These are phyloP conservation scores for Tubosaeta sp. DNA, from an alignment of 768 basidiomycete species.

Conservation along the genomic window DNA sequence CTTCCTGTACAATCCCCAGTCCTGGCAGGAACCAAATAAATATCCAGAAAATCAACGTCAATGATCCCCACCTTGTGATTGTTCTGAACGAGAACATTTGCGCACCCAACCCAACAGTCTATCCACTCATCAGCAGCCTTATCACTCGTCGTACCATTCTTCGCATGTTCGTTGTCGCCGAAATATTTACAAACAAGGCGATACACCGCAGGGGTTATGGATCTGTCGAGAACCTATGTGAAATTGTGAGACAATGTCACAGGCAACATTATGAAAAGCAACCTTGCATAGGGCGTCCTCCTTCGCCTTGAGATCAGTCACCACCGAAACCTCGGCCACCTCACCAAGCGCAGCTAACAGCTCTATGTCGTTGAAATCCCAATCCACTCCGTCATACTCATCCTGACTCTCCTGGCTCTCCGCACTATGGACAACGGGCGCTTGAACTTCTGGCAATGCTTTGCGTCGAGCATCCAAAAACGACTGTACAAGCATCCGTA, in stretches of 20 bases:
- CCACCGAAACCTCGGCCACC: slow-evolving; percentile 19
- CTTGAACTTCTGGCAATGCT: slow-evolving; percentile 41
- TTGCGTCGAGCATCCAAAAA: slow-evolving; percentile 56
- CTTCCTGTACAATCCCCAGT: slow-evolving; percentile 58
- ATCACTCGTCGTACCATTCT: slow-evolving; percentile 17
- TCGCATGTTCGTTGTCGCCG: slow-evolving; percentile 26
- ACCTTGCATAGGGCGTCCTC: slow-evolving; percentile 54
- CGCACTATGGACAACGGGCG: slow-evolving; percentile 18
- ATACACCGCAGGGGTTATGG: slow-evolving; percentile 52
- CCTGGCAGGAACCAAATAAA: slow-evolving; percentile 32
- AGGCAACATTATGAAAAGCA: slow-evolving; percentile 5
- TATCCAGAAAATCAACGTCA: not conserved
- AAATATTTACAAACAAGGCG: slow-evolving; percentile 50
- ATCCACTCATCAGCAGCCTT: slow-evolving; percentile 53
- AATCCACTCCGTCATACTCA: slow-evolving; percentile 56
- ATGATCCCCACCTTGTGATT: slow-evolving; percentile 35
- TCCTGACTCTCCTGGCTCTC: slow-evolving; percentile 76
- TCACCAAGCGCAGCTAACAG: slow-evolving; percentile 51
- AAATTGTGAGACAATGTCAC: not conserved
- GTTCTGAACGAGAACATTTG: slow-evolving; percentile 55
- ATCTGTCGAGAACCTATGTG: slow-evolving; percentile 44
- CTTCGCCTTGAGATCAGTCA: slow-evolving; percentile 33
- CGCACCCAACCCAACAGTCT: slow-evolving; percentile 72
- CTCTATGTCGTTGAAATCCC: slow-evolving; percentile 60
- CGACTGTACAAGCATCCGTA: slow-evolving; percentile 53